These are phyloP conservation scores for Fraxinus baroniana DNA, from an alignment of 305 asterid species.

Conservation along the genomic window DNA sequence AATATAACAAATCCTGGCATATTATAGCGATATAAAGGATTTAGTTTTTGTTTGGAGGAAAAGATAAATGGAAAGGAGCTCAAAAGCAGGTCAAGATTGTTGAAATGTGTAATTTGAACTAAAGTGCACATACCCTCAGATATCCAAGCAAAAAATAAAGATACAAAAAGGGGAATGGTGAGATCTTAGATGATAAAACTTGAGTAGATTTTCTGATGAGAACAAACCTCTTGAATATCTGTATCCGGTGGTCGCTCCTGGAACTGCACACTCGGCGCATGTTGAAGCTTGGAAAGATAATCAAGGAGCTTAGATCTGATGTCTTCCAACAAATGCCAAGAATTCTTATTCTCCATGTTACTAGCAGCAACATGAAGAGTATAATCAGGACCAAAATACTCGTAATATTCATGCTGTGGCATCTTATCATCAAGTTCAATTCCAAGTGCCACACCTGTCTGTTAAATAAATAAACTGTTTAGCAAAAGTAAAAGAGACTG, in stretches of 20 bases:
- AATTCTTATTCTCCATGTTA: slow-evolving; percentile 65
- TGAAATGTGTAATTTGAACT: slow-evolving; percentile 1
- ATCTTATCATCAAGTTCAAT: slow-evolving; percentile 61
- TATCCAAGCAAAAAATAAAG: not conserved
- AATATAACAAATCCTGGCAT: not conserved
- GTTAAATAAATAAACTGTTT: slow-evolving; percentile 27
- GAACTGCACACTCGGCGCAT: slow-evolving; percentile 68
- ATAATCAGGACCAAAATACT: slow-evolving; percentile 64
- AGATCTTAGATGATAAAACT: slow-evolving; percentile 6
- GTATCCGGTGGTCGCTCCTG: slow-evolving; percentile 65
- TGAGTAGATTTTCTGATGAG: slow-evolving; percentile 22
- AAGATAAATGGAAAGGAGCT: not conserved
- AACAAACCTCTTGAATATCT: slow-evolving; percentile 54
- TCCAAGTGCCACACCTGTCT: slow-evolving; percentile 72
- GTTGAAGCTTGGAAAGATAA: slow-evolving; percentile 57
- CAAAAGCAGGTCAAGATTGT: slow-evolving; percentile 1
- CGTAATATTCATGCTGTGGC: slow-evolving; percentile 64
- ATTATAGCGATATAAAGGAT: not conserved
- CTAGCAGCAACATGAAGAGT: slow-evolving; percentile 66
- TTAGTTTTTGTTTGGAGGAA: not conserved
- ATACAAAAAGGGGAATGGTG: not conserved
- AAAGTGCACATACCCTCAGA: not conserved
- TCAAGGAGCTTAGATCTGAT: slow-evolving; percentile 59
- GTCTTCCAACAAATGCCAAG: slow-evolving; percentile 55
- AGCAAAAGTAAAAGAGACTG: slow-evolving; percentile 19